Conservation (phyloP, 768 basidiomycete genomes). For the Lentinula sp. region DNA sequence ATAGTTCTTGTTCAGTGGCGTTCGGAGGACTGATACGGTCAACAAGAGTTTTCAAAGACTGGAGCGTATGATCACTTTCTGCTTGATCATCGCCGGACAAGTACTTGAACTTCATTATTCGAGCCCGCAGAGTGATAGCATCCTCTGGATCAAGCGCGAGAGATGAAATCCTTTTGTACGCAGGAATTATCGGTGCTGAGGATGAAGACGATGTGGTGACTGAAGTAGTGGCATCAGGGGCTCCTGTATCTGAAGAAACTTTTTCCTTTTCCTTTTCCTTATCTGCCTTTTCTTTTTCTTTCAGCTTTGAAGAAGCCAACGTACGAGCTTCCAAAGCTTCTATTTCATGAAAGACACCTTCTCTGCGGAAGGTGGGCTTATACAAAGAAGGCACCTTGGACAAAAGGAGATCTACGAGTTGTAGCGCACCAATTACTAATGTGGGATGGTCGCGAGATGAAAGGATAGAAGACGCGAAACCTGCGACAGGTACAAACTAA, state of each 20-base stretch:
- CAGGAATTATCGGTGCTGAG: slow-evolving; percentile 45
- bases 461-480: slow-evolving; percentile 90
- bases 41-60: slow-evolving; percentile 59
- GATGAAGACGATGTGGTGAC: slow-evolving; percentile 32
- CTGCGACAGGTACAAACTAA: slow-evolving; percentile 90
- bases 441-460: slow-evolving; percentile 89
- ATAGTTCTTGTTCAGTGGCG: slow-evolving; percentile 57
- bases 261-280: slow-evolving; percentile 46
- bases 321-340: slow-evolving; percentile 65
- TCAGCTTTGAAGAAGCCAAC: slow-evolving; percentile 46
- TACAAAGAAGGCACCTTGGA: slow-evolving; percentile 81
- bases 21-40: slow-evolving; percentile 49
- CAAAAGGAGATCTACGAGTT: slow-evolving; percentile 88
- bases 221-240: slow-evolving; percentile 24
- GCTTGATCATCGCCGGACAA: slow-evolving; percentile 50
- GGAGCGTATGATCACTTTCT: slow-evolving; percentile 58
- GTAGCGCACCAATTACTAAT: slow-evolving; percentile 82
- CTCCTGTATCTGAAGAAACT: slow-evolving; percentile 19
- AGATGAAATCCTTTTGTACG: slow-evolving; percentile 65
- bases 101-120: slow-evolving; percentile 83
- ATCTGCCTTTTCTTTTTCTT: slow-evolving; percentile 22
- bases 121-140: slow-evolving; percentile 85
- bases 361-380: slow-evolving; percentile 83
- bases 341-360: slow-evolving; percentile 96
- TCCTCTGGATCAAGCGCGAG: slow-evolving; percentile 80